Evolutionary conservation across 2,329 filamentous ascomycete species (phyloP), one percentile per base, ranked within the genome.

Genomic region (Chaetothyriales sp.): DNA sequence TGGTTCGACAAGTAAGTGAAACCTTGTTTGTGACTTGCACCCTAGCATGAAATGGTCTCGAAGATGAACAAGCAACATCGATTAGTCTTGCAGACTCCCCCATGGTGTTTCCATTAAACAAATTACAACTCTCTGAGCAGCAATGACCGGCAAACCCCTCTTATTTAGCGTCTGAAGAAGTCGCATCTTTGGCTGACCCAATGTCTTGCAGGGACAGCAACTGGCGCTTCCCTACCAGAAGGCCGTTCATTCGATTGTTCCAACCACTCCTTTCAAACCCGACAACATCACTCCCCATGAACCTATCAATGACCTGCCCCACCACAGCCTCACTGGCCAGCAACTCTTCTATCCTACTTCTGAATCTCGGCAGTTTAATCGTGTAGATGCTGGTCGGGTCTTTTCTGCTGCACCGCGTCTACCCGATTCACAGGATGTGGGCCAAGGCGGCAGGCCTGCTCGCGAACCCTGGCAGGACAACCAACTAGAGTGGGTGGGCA

Each of bases 11-110:
- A 73, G 89, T 95, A 76, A 75, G 86, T 72, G 28, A 43, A 43
- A 53, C 46, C 46, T 36, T 18, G 18, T 22, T 43, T 47, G 18
- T 22, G 19, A 36, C 42, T 50, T 32, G 8, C 15, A 26, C 36
- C n/a, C 39, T 8, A 46, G 43, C 28, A 26, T 51, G 49, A 43
- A 42, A 36, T n/a, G 19, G 19, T 43, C 42, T 55, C 45, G 54
- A 73, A 83, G 81, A 84, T 84, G 81, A 86, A 77, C 74, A 70
- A 79, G 76, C 67, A 72, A 79, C 9, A 81, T 79, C 90, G 90
- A 95, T 96, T 95, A 95, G 90, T 96, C 90, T 95, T 93, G 76
- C 95, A 95, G 89, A 96, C 89, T 81, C 12, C 68, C 73, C 51
- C 75, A 81, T 92, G 86, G 86, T 95, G 70, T 61, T 67, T 68